Evolutionary conservation across 2,329 filamentous ascomycete species (phyloP), one percentile per base, ranked within the genome.

Genomic region (Colletotrichum aenigma): DNA sequence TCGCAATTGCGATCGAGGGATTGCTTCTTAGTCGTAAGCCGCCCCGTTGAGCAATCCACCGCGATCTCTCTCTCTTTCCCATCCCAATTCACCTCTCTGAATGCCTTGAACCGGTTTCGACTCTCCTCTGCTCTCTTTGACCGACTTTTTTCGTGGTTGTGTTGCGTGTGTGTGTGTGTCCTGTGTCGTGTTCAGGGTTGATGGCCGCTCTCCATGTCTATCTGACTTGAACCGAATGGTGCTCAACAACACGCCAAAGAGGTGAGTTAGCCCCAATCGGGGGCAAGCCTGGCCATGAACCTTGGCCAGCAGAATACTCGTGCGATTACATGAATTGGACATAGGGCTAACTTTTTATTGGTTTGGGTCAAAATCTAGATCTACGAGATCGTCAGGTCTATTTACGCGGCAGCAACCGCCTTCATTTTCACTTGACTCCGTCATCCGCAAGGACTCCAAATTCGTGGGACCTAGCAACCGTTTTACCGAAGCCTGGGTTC

Each of bases 1-100:
- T 76, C 74, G 74, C 74, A 76, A 76, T 76, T 76, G 74, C 74
- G 74, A 76, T 76, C 74, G 74, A 73, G 55, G 67, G 74, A 74
- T 66, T 73, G 74, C 74, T 76, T 76, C 74, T 68, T 76, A 76
- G 74, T 76, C 74, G 74, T 65, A 69, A 69, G 70, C 70, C 64
- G 74, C 74, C 74, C 74, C 74, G 56, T 76, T 68, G 74, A 76
- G 64, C 65, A 30, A 52, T 62, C 56, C 26, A 73, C 71, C 72
- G 69, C 66, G 24, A 38, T 73, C 65, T 60, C 28, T 64, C 74
- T 62, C 58, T 60, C 62, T 67, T 68, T 68, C 58, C 56, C 74
- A 76, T 74, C 60, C n/a, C 34, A 68, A 73, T 28, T 52, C 43
- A 65, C 30, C 34, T 69, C 18, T 24, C 13, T 13, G 64, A 62